Evolutionary conservation across 108 stramenopile genomes (phyloP).

Genomic region (Nitzschia inconspicua): DNA sequence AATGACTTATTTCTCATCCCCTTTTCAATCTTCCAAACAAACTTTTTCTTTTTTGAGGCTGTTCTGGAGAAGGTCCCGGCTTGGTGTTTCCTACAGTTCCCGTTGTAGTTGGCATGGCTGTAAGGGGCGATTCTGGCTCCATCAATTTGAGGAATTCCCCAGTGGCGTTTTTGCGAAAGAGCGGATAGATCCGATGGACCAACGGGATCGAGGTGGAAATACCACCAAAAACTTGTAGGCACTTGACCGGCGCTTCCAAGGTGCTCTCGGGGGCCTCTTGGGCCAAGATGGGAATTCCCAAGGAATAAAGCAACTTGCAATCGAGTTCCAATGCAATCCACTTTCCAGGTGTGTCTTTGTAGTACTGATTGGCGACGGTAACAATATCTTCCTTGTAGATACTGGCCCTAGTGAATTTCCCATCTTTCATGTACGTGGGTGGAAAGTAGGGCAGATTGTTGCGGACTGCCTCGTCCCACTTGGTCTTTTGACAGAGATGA

Average conservation of each 20-base stretch:
- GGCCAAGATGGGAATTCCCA: slow-evolving; percentile 26
- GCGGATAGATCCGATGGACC: background rate
- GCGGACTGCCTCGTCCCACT: slow-evolving; percentile 28
- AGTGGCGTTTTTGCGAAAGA: no score
- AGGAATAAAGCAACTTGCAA: slow-evolving; percentile 9
- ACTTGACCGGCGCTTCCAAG: background rate
- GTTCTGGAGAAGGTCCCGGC: no score
- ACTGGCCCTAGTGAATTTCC: slow-evolving; percentile 41
- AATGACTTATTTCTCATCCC: no score
- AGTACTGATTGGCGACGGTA: slow-evolving; percentile 39
- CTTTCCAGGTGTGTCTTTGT: slow-evolving; percentile 20
- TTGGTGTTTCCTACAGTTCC: no score
- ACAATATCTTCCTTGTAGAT: slow-evolving; percentile 29
- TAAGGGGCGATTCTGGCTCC: no score
- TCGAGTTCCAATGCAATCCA: slow-evolving; percentile 42
- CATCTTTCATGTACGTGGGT: slow-evolving; percentile 39
- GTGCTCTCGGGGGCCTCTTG: background rate
- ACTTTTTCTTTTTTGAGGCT: no score
- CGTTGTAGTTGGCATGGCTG: no score
- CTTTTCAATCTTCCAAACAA: no score
- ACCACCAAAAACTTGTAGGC: slow-evolving; percentile 29
- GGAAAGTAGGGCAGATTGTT: slow-evolving; percentile 38
- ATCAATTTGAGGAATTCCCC: no score
- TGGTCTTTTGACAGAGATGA: slow-evolving; percentile 37
- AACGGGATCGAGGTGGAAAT: slow-evolving; percentile 19